Conservation (phyloP, 2,329 filamentous ascomycete species). For the Colletotrichum magnum region DNA sequence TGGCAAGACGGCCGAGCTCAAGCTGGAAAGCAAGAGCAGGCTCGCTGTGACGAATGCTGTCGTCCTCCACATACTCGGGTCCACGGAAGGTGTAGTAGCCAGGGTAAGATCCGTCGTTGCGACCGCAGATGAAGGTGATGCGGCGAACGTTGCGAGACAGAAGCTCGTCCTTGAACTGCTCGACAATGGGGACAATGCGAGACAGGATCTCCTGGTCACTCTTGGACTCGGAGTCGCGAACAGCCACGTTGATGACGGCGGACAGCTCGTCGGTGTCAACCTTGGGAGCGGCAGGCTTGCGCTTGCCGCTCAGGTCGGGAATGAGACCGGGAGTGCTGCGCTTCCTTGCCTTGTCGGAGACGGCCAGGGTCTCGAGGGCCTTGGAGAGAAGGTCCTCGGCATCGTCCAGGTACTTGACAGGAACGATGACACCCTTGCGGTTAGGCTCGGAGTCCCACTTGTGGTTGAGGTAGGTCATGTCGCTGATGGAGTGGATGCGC, state of each 20-base stretch:
- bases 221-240: constrained; percentile 87
- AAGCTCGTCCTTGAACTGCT: constrained; percentile 87
- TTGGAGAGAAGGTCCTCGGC: constrained; percentile 88
- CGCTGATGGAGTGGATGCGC: constrained; percentile 93
- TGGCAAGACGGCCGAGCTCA: constrained; percentile 91
- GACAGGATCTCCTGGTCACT: constrained; percentile 85
- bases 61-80: constrained; percentile 88
- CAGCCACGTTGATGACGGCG: constrained; percentile 91
- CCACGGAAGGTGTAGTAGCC: constrained; percentile 99
- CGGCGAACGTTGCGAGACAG: constrained; percentile 86
- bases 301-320: constrained; percentile 81
- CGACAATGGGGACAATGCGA: constrained; percentile 82
- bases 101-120: constrained; percentile 93
- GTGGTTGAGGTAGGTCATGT: constrained; percentile 89
- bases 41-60: constrained; percentile 96
- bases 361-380: constrained; percentile 86
- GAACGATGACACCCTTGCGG: constrained; percentile 94
- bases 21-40: constrained; percentile 98
- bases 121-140: constrained; percentile 95
- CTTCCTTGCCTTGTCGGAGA: constrained; percentile 70
- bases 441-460: constrained; percentile 82
- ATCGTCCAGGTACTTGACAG: constrained; percentile 94
- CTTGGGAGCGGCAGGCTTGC: constrained; percentile 69
- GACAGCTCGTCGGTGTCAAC: constrained; percentile 84
- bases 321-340: constrained; percentile 71